Conservation (phyloP, 2,329 filamentous ascomycete genomes). For the Colletotrichum sp. region DNA sequence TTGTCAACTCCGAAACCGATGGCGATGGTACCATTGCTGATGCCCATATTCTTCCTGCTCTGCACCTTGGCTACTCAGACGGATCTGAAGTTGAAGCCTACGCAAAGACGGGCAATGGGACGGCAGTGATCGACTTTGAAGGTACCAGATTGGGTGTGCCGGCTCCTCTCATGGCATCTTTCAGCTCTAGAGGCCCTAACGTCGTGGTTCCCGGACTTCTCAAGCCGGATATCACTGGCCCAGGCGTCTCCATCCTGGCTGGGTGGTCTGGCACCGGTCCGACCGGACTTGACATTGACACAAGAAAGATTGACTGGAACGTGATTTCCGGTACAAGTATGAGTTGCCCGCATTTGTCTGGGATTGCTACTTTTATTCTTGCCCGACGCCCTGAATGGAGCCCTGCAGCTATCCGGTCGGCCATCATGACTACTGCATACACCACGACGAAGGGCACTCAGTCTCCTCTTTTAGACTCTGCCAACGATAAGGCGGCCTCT, state of each 20-base stretch:
- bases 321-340: conserved; percentile 21
- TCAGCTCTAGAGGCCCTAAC: conserved; percentile 19
- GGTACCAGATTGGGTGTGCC: background rate
- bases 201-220: background rate
- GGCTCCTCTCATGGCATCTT: conserved; percentile 17
- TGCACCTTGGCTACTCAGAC: background rate
- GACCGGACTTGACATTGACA: background rate
- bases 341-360: conserved; percentile 21
- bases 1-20: background rate
- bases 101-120: background rate
- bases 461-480: background rate
- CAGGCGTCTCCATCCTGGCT: conserved; percentile 17
- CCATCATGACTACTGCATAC: conserved; percentile 19
- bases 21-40: background rate
- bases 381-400: conserved; percentile 17
- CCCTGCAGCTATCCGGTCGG: conserved; percentile 5
- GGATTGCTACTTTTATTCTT: conserved; percentile 16
- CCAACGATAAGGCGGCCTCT: background rate
- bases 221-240: conserved; percentile 21
- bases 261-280: conserved; percentile 5
- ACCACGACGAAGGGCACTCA: background rate
- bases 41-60: background rate
- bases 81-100: background rate
- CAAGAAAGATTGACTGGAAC: conserved; percentile 5
- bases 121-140: background rate